Evolutionary conservation across 2,329 filamentous ascomycete genomes (phyloP), one percentile per base, ranked within the genome.

Genomic region (Didymella segeticola): DNA sequence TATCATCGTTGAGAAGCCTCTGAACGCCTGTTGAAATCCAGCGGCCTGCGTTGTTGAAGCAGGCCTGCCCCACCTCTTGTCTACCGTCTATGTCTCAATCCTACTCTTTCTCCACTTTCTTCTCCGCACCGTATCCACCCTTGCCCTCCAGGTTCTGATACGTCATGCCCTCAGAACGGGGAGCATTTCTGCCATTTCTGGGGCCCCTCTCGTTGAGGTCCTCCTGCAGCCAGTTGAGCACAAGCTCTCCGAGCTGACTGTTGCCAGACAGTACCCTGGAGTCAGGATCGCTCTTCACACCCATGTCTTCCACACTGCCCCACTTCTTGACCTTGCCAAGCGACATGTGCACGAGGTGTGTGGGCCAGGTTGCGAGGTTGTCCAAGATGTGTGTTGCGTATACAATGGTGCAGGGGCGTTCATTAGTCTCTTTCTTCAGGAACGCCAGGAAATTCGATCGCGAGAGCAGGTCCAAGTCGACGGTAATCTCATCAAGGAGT

Each of bases 351-450:
- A 96, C 93, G 30, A 99, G 81, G 77, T 99, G 93, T 1, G 90
- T 96, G 6, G 95, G 95, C 95, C 95, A 99, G 17, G 88, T 87
- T 0, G 92, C 92, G 43, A 99, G 79, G 73, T 98, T 97, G 72
- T 99, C 95, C 63, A 99, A 78, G 60, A 99, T 97, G 76, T 99
- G 95, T 12, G 95, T 99, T 7, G 95, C 95, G 73, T 99, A 99
- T 25, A 99, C 92, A 66, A 99, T 90, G 4, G 95, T 97, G 72
- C 93, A 97, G 31, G 86, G 82, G 47, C 93, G 82, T 7, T 72
- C 80, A 77, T 93, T 89, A 0, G 93, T 97, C 84, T 99, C 95
- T 55, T 82, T 81, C 77, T 92, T 92, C 69, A 99, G 77, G 80
- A 93, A 99, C 36, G 78, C 82, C 26, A 99, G 81, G 74, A 99